Evolutionary conservation across 176 grass and related monocot species (phyloP), one percentile per base, ranked within the genome.

Genomic region (Microstegium vimineum): DNA sequence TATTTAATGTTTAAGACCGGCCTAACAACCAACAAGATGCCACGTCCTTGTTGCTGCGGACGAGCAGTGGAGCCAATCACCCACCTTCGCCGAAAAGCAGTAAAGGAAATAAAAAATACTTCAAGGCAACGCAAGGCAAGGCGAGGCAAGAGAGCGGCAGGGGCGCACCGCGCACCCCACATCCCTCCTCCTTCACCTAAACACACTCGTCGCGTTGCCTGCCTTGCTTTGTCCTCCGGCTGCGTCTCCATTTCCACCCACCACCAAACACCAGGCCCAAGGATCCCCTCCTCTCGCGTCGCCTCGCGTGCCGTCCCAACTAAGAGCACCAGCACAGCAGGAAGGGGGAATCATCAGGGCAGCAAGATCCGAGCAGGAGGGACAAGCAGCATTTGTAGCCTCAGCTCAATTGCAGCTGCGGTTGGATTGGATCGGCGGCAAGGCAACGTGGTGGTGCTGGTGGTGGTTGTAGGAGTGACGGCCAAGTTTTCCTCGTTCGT

Each of bases 1-100:
- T n/a, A n/a, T n/a, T n/a, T n/a, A n/a, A n/a, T n/a, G n/a, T n/a
- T n/a, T n/a, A n/a, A n/a, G n/a, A n/a, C n/a, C n/a, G n/a, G n/a
- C n/a, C n/a, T n/a, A 86, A 78, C 83, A 74, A 86, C 88, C 73
- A 83, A 76, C 81, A 85, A 84, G 88, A 91, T 97, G 91, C 74
- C 84, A 86, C 69, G 91, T 97, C 91, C 76, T 85, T 89, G 83
- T 84, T 82, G 64, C 86, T 83, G 91, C 23, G 52, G 76, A 91
- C 40, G 69, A 71, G 69, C 84, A 85, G 60, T 28, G 59, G 11
- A n/a, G n/a, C 1, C 60, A 26, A 60, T 43, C 84, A 2, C 51
- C 76, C 81, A 69, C 56, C 80, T 45, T 79, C 61, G 79, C 81
- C 3, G 54, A 11, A 82, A 81, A 71, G 61, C 27, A 77, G 34